phyloP scores from a whole-genome alignment of 2,329 filamentous ascomycete genomes.

The Setomelanomma holmii region DNA sequence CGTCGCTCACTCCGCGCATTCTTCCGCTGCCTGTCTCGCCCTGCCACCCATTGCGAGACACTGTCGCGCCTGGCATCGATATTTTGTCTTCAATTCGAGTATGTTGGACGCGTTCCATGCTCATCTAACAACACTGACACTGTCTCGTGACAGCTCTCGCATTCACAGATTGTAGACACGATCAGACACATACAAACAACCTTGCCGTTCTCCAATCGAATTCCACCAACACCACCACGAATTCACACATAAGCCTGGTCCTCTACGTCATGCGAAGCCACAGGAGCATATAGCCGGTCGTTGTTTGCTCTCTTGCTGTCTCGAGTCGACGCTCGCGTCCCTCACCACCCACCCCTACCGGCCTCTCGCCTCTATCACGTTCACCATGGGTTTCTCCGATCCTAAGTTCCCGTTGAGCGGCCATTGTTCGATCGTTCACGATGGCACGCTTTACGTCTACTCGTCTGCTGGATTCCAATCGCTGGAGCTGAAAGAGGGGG shows the following conservation, averaged over 20 bases:
- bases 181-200: slow-evolving; percentile 7
- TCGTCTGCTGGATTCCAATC: slow-evolving; percentile 78
- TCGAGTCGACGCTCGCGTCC: slow-evolving; percentile 24
- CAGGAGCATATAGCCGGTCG: slow-evolving; percentile 26
- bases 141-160: slow-evolving; percentile 19
- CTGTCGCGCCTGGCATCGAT: slow-evolving; percentile 18
- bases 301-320: slow-evolving; percentile 25
- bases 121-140: slow-evolving; percentile 26
- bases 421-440: slow-evolving; percentile 81
- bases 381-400: slow-evolving; percentile 72
- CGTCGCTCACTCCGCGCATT: slow-evolving; percentile 27
- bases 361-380: slow-evolving; percentile 13
- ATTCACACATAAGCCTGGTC: not conserved
- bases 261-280: slow-evolving; percentile 40
- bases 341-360: slow-evolving; percentile 23
- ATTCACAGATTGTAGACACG: slow-evolving; percentile 9
- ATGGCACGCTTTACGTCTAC: slow-evolving; percentile 86
- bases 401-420: slow-evolving; percentile 74
- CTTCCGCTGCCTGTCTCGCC: slow-evolving; percentile 21
- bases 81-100: slow-evolving; percentile 30
- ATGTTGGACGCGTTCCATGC: slow-evolving; percentile 20
- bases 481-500: slow-evolving; percentile 71
- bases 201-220: too few relatives aligned
- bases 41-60: slow-evolving; percentile 13
- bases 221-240: too few relatives aligned